phyloP scores from a whole-genome alignment of 345 rosid species.

The Erucastrum elatum region DNA sequence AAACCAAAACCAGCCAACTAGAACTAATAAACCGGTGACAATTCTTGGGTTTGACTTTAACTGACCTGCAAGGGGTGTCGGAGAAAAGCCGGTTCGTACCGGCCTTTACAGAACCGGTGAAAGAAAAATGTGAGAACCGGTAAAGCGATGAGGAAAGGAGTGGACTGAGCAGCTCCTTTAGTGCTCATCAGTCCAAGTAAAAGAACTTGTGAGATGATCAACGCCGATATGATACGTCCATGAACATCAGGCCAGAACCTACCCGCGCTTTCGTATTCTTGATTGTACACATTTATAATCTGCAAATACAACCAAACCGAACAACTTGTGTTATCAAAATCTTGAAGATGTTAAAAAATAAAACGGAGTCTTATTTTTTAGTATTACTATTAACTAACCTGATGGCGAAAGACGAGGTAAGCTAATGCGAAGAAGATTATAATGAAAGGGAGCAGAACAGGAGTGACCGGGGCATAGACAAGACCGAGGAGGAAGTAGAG shows the following conservation, averaged over 20 bases:
- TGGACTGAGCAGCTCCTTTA: conserved; percentile 58
- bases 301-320: conserved; percentile 23
- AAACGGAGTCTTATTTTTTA: neutral
- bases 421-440: conserved; percentile 80
- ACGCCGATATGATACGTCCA: conserved; percentile 64
- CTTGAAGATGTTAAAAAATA: conserved; percentile 11
- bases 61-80: conserved; percentile 76
- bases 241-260: conserved; percentile 98
- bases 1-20: neutral
- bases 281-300: conserved; percentile 96
- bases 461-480: conserved; percentile 85
- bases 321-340: neutral
- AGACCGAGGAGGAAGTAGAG: conserved; percentile 92
- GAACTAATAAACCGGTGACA: neutral
- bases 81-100: conserved; percentile 78
- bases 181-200: conserved; percentile 78
- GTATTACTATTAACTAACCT: conserved; percentile 47
- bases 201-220: conserved; percentile 77
- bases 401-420: conserved; percentile 84
- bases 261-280: conserved; percentile 85
- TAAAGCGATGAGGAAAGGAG: conserved; percentile 77
- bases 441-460: conserved; percentile 83
- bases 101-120: conserved; percentile 69
- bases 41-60: neutral
- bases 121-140: conserved; percentile 77